Conservation (phyloP, 1,139 yeast species). For the Pneumocystis jirovecii region DNA sequence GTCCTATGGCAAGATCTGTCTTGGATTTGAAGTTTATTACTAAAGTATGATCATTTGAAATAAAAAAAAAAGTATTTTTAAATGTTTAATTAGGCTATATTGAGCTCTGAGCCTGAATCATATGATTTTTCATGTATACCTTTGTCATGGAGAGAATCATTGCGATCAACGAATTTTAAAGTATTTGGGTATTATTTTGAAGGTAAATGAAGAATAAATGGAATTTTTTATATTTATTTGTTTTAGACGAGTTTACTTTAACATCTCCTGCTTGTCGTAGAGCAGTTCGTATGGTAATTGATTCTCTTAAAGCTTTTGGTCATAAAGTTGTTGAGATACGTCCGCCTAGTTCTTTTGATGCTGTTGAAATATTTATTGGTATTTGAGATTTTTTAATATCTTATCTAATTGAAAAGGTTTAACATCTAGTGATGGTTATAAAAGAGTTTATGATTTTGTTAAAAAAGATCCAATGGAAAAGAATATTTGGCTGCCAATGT, state of each 20-base stretch:
- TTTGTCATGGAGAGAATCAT: slow-evolving; percentile 30
- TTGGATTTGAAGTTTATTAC: slow-evolving; percentile 52
- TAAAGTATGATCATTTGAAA: slow-evolving; percentile 34
- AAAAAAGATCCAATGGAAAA: slow-evolving; percentile 37
- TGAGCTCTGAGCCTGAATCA: background rate
- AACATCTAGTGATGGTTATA: slow-evolving; percentile 33
- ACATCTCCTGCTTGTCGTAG: slow-evolving; percentile 51
- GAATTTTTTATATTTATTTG: background rate
- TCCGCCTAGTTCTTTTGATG: slow-evolving; percentile 20
- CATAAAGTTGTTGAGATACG: slow-evolving; percentile 33
- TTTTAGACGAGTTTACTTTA: background rate
- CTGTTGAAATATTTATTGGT: slow-evolving; percentile 41
- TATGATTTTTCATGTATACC: slow-evolving; percentile 34
- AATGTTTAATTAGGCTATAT: background rate
- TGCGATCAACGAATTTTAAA: background rate
- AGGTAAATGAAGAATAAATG: slow-evolving; percentile 38
- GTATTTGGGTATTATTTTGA: slow-evolving; percentile 35
- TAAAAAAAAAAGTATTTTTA: slow-evolving; percentile 45
- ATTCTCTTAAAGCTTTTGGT: slow-evolving; percentile 31
- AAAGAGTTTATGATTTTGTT: slow-evolving; percentile 46
- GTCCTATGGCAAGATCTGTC: slow-evolving; percentile 44
- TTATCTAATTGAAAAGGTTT: slow-evolving; percentile 8
- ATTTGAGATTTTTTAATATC: background rate
- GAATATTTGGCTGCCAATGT: slow-evolving; percentile 26
- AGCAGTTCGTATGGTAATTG: slow-evolving; percentile 31